Base-by-base conservation (phyloP, 495 filamentous ascomycete species). In the Lasiosphaeria miniovina region DNA sequence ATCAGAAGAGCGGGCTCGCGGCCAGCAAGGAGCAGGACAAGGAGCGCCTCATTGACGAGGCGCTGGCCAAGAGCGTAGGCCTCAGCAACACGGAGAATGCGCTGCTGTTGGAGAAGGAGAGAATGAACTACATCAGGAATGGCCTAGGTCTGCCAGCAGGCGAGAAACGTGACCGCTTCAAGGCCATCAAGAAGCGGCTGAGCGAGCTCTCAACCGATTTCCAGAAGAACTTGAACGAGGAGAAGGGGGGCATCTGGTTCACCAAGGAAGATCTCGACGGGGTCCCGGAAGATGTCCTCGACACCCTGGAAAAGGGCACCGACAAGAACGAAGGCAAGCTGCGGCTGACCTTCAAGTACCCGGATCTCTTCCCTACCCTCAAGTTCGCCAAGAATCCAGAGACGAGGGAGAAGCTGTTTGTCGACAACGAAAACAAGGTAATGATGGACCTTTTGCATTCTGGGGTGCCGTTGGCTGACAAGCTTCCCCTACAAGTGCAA, bases 271-370 rank as follows among this genome's bases (percentile, higher is more conserved):
- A 87, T 64, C 74, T 87, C 10, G 80, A 80, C 43, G 84, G 84
- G 17, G 81, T 87, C 43, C 82, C 83, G 0, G 66, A 75, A 45
- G 84, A 86, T 67, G 78, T 84, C 38, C 6, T 86, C 6, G 71
- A 74, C 35, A 77, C 77, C 0, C 77, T 92, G 43, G 85, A 89
- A 71, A 88, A 87, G 71, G 90, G 89, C 6, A 85, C 84, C 36
- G 86, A 81, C 6, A 88, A 90, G 59, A 83, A 85, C 61, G 80
- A 83, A 61, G 84, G 83, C 52, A 85, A 84, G 68, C 41, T 84
- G 14, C 74, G 75, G 65, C 71, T 86, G 11, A 78, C 77, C 35
- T 86, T 86, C 73, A 86, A 87, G 70, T 86, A 86, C 62, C 82
- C 83, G 4, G 84, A 86, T 62, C 70, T 85, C n/a, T 80, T 84